These are phyloP conservation scores for Platanthera zijinensis DNA, from an alignment of 106 monocot species.

Conservation along the genomic window DNA sequence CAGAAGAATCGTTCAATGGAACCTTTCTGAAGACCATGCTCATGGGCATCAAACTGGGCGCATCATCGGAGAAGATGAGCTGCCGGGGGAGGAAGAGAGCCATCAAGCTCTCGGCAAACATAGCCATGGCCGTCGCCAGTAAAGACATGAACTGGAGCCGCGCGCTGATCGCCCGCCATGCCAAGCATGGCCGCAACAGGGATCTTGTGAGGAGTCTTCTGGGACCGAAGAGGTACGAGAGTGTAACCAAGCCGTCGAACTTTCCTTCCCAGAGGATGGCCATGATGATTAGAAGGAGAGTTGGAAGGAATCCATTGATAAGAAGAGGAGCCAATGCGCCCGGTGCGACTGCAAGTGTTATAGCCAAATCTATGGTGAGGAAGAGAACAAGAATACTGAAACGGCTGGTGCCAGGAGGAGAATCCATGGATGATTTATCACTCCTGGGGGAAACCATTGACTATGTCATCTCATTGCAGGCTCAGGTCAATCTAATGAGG, in stretches of 20 bases:
- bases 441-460: conserved; percentile 57
- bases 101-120: conserved; percentile 50
- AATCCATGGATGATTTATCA: conserved; percentile 25
- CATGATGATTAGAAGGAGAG: background rate
- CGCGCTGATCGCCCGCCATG: conserved; percentile 26
- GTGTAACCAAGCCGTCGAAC: background rate
- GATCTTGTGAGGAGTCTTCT: background rate
- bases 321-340: conserved; percentile 4
- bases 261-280: background rate
- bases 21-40: conserved; percentile 45
- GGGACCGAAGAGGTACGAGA: conserved; percentile 5
- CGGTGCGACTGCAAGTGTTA: background rate
- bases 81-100: conserved; percentile 45
- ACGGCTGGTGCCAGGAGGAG: conserved; percentile 52
- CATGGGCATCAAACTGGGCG: conserved; percentile 30
- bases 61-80: conserved; percentile 25
- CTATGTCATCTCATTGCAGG: conserved; percentile 47
- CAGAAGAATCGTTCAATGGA: conserved; percentile 26
- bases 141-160: conserved; percentile 41
- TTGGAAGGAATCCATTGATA: background rate
- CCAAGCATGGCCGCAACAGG: conserved; percentile 1
- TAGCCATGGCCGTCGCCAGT: conserved; percentile 47
- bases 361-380: conserved; percentile 32
- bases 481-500: conserved; percentile 57
- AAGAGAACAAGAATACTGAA: conserved; percentile 45